These are phyloP conservation scores for Apiotrichum veenhuisii DNA, from an alignment of 1,284 basidiomycete genomes.

Conservation along the genomic window DNA sequence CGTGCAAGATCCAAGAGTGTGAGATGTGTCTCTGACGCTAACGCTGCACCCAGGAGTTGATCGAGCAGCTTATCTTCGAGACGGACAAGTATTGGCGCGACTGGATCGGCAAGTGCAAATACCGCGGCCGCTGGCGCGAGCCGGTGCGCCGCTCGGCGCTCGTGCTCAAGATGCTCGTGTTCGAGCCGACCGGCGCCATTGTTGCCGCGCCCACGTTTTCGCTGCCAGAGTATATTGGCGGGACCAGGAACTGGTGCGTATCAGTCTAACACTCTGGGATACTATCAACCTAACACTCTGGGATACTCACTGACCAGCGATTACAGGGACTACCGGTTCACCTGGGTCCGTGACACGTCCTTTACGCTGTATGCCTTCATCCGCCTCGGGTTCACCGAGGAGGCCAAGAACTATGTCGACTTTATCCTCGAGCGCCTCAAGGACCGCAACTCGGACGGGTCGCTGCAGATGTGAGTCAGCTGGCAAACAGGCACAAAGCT, in stretches of 20 bases:
- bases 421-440: conserved; percentile 79
- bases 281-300: too few relatives aligned
- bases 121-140: conserved; percentile 90
- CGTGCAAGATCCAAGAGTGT: too few relatives aligned
- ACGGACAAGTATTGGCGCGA: conserved; percentile 80
- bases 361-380: conserved; percentile 90
- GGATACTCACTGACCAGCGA: too few relatives aligned
- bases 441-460: conserved; percentile 78
- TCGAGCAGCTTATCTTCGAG: conserved; percentile 41
- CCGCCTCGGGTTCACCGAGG: conserved; percentile 81
- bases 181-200: conserved; percentile 62
- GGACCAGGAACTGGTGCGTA: conserved; percentile 69
- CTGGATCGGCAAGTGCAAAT: conserved; percentile 68
- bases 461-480: conserved; percentile 69
- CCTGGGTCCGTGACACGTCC: conserved; percentile 76
- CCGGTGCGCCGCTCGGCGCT: conserved; percentile 80
- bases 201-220: conserved; percentile 91
- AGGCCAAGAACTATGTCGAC: conserved; percentile 69
- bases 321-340: conserved; percentile 47
- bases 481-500: not conserved
- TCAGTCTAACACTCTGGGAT: too few relatives aligned
- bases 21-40: too few relatives aligned
- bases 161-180: conserved; percentile 56
- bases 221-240: conserved; percentile 83
- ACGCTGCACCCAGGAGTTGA: conserved; percentile 15